A percentile compares a stretch with the other conserved stretches of the same genome.
Conservation (phyloP, 2,329 filamentous ascomycete species). For the Lachnellula subtilissima region DNA sequence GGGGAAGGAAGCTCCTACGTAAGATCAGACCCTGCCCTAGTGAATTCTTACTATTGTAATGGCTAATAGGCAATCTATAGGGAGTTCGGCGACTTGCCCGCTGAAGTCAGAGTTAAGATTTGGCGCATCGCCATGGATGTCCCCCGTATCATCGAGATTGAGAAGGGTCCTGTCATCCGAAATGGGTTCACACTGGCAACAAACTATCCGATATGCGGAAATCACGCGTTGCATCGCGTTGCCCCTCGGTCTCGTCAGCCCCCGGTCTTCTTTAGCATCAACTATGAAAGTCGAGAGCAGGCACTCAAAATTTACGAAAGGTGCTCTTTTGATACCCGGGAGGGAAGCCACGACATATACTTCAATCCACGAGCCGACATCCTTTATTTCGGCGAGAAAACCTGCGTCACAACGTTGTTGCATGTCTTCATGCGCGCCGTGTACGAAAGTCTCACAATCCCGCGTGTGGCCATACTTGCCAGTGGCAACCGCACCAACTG, state of each 20-base stretch:
- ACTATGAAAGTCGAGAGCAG: neutral
- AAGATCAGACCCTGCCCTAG: neutral
- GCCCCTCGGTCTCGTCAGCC: neutral
- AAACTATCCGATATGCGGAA: neutral
- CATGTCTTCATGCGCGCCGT: neutral
- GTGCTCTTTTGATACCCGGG: neutral
- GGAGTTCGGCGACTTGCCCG: neutral
- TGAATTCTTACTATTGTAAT: neutral
- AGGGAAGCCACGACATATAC: neutral
- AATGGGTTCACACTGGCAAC: neutral
- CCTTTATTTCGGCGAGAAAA: constrained; percentile 9
- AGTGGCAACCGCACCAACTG: constrained; percentile 1
- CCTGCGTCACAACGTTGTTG: constrained; percentile 4
- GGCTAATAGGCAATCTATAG: neutral
- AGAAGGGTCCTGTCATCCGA: neutral
- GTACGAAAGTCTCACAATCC: neutral
- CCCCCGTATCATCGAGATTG: constrained; percentile 3
- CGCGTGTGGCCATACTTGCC: constrained; percentile 2
- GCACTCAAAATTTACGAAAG: neutral
- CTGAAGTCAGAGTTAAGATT: neutral
- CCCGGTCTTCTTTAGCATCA: neutral
- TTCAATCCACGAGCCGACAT: constrained; percentile 7
- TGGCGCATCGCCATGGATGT: neutral
- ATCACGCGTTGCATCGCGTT: neutral
- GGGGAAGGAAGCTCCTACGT: neutral